Conservation (phyloP, 352 stramenopile species). For the Pythium graminicola region DNA sequence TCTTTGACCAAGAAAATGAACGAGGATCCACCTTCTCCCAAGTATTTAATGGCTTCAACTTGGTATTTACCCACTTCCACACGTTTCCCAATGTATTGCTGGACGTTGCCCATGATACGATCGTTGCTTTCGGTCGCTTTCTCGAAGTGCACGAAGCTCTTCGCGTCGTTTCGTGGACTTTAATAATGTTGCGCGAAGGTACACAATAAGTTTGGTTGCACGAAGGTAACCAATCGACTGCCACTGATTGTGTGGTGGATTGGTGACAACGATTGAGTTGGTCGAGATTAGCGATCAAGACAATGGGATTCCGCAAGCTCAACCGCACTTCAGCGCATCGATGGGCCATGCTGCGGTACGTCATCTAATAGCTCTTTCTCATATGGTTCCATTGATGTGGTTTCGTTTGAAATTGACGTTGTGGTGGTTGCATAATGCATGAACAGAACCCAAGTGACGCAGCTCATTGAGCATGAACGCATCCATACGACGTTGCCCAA, state of each 20-base stretch:
- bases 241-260: constrained; percentile 12
- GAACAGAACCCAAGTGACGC: constrained; percentile 92
- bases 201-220: too few species aligned
- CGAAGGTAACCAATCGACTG: constrained; percentile 21
- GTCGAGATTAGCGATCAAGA: constrained; percentile 15
- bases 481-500: constrained; percentile 96
- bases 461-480: constrained; percentile 96
- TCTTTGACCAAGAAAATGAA: constrained; percentile 83
- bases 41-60: constrained; percentile 65
- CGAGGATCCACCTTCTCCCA: constrained; percentile 69
- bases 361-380: not conserved
- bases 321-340: constrained; percentile 91
- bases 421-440: not conserved
- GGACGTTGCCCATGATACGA: constrained; percentile 55
- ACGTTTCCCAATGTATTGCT: constrained; percentile 69
- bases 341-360: constrained; percentile 93
- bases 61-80: constrained; percentile 55
- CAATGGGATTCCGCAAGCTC: constrained; percentile 90
- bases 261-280: constrained; percentile 1
- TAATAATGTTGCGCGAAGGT: constrained; percentile 17
- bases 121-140: not conserved
- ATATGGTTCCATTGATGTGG: not conserved
- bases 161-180: constrained; percentile 21
- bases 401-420: not conserved
- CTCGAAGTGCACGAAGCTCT: not conserved